These are phyloP conservation scores for Colletotrichum sidae DNA, from an alignment of 2,329 filamentous ascomycete species.

Conservation along the genomic window DNA sequence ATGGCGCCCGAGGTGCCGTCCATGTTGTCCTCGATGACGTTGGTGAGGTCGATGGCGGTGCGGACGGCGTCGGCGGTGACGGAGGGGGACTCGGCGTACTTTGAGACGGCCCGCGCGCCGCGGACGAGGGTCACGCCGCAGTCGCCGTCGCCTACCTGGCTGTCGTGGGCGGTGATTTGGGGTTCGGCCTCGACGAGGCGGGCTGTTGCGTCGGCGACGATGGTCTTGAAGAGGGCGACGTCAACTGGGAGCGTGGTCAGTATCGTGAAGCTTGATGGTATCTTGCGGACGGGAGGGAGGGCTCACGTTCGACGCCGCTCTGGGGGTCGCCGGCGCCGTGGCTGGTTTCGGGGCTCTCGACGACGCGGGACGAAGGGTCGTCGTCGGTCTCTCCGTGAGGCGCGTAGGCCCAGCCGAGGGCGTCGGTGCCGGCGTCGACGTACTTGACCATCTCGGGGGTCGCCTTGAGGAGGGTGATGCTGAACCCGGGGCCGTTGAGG, in stretches of 20 bases:
- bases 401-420: conserved; percentile 69
- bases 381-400: conserved; percentile 8
- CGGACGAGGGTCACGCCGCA: conserved; percentile 53
- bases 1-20: conserved; percentile 82
- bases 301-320: conserved; percentile 39
- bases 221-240: conserved; percentile 19
- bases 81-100: conserved; percentile 67
- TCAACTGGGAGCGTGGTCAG: conserved; percentile 2
- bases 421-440: conserved; percentile 75
- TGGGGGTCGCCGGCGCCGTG: conserved; percentile 55
- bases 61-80: conserved; percentile 51
- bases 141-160: conserved; percentile 49
- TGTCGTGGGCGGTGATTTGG: conserved; percentile 46
- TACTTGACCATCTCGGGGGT: conserved; percentile 74
- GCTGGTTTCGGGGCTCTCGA: conserved; percentile 70
- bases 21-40: conserved; percentile 75
- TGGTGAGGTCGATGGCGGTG: conserved; percentile 29
- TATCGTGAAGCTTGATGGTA: no score
- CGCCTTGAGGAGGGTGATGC: conserved; percentile 73
- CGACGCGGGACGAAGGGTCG: conserved; percentile 67
- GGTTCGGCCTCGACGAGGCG: conserved; percentile 54
- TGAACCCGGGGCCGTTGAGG: conserved; percentile 78
- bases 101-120: conserved; percentile 66
- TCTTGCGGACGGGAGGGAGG: no score
- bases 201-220: conserved; percentile 16